Conservation (phyloP, 2,329 filamentous ascomycete species). For the Aspergillus hiratsukae region DNA sequence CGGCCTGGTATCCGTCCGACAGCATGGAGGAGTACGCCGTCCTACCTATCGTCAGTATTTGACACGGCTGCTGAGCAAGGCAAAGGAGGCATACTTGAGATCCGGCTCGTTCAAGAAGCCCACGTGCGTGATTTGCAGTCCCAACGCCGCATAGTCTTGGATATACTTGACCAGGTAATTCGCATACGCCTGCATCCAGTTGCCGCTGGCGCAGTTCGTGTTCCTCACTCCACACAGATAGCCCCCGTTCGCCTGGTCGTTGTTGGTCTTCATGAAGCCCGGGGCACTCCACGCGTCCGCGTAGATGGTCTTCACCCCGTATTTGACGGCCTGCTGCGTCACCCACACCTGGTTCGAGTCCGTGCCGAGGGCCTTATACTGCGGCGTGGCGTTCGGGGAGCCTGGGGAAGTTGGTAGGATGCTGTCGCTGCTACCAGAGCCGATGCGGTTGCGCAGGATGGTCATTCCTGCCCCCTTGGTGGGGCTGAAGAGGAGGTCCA, state of each 20-base stretch:
- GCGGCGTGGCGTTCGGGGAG: constrained; percentile 27
- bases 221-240: constrained; percentile 30
- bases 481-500: constrained; percentile 46
- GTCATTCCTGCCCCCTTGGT: constrained; percentile 47
- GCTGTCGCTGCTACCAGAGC: constrained; percentile 27
- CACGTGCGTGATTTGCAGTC: constrained; percentile 39
- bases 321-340: constrained; percentile 44
- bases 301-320: constrained; percentile 46
- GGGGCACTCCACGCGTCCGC: constrained; percentile 50
- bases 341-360: constrained; percentile 35
- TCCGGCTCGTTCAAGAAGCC: constrained; percentile 47
- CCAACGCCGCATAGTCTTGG: constrained; percentile 38
- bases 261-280: constrained; percentile 51
- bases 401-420: constrained; percentile 23
- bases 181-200: constrained; percentile 49
- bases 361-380: constrained; percentile 27
- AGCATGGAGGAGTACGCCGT: background rate
- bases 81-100: constrained; percentile 24
- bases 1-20: background rate
- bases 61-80: background rate
- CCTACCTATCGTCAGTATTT: background rate
- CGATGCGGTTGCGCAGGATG: constrained; percentile 50
- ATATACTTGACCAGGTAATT: constrained; percentile 47
- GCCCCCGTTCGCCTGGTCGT: constrained; percentile 32
- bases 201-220: constrained; percentile 37